A percentile compares a stretch with the other conserved stretches of the same genome.
phyloP scores from a whole-genome alignment of 768 basidiomycete species.

The Xerocomus potaroensis region DNA sequence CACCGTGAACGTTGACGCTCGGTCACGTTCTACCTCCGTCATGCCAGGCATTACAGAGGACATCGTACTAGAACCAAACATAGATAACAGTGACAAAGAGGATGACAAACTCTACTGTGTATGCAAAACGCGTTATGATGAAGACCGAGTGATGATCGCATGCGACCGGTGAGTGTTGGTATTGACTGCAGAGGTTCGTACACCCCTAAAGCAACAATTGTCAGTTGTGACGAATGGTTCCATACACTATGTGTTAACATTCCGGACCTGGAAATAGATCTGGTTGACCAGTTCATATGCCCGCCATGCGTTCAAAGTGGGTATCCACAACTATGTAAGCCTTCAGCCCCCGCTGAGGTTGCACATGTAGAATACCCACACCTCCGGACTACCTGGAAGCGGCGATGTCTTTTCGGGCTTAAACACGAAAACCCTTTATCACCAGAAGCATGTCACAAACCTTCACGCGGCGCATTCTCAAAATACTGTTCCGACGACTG shows the following conservation, averaged over 20 bases:
- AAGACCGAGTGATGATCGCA: conserved; percentile 88
- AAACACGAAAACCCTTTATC: conserved; percentile 60
- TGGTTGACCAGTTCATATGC: conserved; percentile 92
- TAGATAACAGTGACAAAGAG: conserved; percentile 40
- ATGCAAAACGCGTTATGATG: conserved; percentile 83
- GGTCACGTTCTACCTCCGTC: conserved; percentile 69
- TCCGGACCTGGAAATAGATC: conserved; percentile 75
- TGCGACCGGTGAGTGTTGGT: conserved; percentile 69
- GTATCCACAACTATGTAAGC: conserved; percentile 29
- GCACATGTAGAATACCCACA: conserved; percentile 47
- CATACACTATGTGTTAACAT: conserved; percentile 83
- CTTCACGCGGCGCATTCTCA: conserved; percentile 76
- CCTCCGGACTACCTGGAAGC: conserved; percentile 75
- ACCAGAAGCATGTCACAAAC: conserved; percentile 69
- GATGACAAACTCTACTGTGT: conserved; percentile 77
- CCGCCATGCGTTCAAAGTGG: conserved; percentile 72
- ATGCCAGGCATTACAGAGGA: conserved; percentile 50
- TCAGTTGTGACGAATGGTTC: conserved; percentile 93
- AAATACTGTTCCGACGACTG: conserved; percentile 93
- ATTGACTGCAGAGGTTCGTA: background rate
- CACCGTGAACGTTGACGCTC: conserved; percentile 30
- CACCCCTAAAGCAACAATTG: background rate
- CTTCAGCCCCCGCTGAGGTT: background rate
- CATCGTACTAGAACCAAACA: conserved; percentile 45
- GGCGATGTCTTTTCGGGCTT: conserved; percentile 68